Conservation (phyloP, 805 yeast species). For the Saturnispora saitoi region DNA sequence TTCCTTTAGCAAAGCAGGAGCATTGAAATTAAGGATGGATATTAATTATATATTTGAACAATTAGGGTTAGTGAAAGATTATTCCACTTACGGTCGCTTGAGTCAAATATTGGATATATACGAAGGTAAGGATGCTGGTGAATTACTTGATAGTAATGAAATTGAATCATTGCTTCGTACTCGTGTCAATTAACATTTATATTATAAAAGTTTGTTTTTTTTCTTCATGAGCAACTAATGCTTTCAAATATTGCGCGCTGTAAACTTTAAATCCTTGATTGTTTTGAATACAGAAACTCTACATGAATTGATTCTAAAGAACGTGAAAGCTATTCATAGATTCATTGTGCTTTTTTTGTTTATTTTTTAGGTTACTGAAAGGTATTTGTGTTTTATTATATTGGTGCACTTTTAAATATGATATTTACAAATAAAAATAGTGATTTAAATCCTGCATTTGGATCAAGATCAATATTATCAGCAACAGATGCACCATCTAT, state of each 20-base stretch:
- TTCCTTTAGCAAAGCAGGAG: constrained; percentile 30
- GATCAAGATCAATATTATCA: too few relatives aligned
- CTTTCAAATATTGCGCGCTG: neutral
- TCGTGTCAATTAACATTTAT: neutral
- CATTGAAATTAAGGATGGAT: constrained; percentile 28
- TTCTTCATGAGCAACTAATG: neutral
- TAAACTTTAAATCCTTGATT: neutral
- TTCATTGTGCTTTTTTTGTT: too few relatives aligned
- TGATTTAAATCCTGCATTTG: too few relatives aligned
- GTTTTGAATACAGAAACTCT: neutral
- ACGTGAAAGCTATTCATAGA: neutral
- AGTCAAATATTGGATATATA: constrained; percentile 1
- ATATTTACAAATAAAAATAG: too few relatives aligned
- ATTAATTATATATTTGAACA: constrained; percentile 25
- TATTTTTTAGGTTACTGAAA: too few relatives aligned
- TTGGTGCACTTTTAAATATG: too few relatives aligned
- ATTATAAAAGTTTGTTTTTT: neutral
- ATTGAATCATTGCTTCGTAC: neutral
- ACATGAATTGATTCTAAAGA: neutral
- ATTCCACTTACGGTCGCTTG: constrained; percentile 16
- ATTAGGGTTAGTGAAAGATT: constrained; percentile 19
- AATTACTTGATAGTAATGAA: neutral
- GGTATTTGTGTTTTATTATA: too few relatives aligned
- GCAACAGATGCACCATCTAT: neutral
- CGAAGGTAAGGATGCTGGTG: neutral